Evolutionary conservation across 352 stramenopile genomes (phyloP).

Genomic region (Phytophthora crassamura): DNA sequence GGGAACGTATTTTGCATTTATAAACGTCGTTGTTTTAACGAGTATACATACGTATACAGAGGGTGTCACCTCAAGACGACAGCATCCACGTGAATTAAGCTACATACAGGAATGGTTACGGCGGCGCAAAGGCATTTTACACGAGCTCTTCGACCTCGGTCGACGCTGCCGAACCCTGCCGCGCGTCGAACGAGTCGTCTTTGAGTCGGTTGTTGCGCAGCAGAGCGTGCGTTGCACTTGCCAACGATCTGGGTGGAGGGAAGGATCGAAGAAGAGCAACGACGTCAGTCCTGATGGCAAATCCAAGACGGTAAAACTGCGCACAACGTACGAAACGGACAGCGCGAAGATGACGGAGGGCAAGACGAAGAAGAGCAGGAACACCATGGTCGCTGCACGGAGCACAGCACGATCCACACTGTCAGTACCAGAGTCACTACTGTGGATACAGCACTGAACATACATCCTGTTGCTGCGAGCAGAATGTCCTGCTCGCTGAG

Average conservation of each 20-base stretch:
- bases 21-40: slow-evolving; percentile 28
- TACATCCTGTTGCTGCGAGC: slow-evolving; percentile 67
- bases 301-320: not conserved
- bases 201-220: slow-evolving; percentile 76
- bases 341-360: slow-evolving; percentile 74
- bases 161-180: slow-evolving; percentile 19
- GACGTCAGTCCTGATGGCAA: not conserved
- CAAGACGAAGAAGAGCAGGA: slow-evolving; percentile 78
- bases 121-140: slow-evolving; percentile 22
- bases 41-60: slow-evolving; percentile 21
- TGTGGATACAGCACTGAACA: slow-evolving; percentile 10
- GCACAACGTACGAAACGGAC: slow-evolving; percentile 57
- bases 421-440: slow-evolving; percentile 6
- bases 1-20: slow-evolving; percentile 31
- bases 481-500: slow-evolving; percentile 72
- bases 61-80: slow-evolving; percentile 2
- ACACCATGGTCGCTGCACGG: slow-evolving; percentile 63
- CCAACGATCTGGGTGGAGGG: slow-evolving; percentile 39
- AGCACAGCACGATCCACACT: slow-evolving; percentile 7
- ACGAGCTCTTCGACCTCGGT: slow-evolving; percentile 52
- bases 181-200: slow-evolving; percentile 54
- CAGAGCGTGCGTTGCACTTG: slow-evolving; percentile 56
- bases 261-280: not conserved
- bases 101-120: slow-evolving; percentile 11
- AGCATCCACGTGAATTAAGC: slow-evolving; percentile 12